Conservation (phyloP, 1,139 yeast genomes). For the Yamadazyma membranifaciens region DNA sequence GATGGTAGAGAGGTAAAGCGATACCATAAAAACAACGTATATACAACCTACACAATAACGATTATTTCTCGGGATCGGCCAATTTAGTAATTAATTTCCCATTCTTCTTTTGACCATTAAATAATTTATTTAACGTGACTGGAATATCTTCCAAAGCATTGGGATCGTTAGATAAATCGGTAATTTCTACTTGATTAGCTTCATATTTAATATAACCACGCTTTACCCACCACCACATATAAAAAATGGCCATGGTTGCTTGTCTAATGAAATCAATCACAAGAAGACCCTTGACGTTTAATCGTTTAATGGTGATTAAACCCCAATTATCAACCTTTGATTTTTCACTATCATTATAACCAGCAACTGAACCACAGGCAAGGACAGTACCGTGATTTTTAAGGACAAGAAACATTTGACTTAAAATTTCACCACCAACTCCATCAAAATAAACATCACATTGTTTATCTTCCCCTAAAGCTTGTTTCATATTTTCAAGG, state of each 20-base stretch:
- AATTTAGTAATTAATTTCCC: conserved; percentile 39
- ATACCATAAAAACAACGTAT: too few relatives aligned
- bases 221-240: conserved; percentile 32
- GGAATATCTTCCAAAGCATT: conserved; percentile 28
- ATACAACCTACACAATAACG: too few relatives aligned
- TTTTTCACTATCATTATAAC: conserved; percentile 47
- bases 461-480: conserved; percentile 40
- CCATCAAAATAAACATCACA: conserved; percentile 55
- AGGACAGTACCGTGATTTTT: conserved; percentile 46
- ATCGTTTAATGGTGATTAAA: conserved; percentile 45
- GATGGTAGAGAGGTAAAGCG: too few relatives aligned
- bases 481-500: conserved; percentile 39
- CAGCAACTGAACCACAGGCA: conserved; percentile 64
- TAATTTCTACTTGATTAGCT: conserved; percentile 21
- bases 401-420: conserved; percentile 40
- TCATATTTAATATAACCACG: conserved; percentile 40
- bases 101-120: conserved; percentile 27
- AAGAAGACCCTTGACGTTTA: conserved; percentile 49
- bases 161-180: conserved; percentile 22
- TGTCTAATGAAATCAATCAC: conserved; percentile 34
- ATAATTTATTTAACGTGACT: conserved; percentile 27
- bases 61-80: conserved; percentile 14
- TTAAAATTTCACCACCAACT: conserved; percentile 64
- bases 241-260: conserved; percentile 33
- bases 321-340: conserved; percentile 37